A percentile compares a stretch with the other conserved stretches of the same genome.
Conservation (phyloP, 2,329 filamentous ascomycete genomes). For the Didymella pinodella region DNA sequence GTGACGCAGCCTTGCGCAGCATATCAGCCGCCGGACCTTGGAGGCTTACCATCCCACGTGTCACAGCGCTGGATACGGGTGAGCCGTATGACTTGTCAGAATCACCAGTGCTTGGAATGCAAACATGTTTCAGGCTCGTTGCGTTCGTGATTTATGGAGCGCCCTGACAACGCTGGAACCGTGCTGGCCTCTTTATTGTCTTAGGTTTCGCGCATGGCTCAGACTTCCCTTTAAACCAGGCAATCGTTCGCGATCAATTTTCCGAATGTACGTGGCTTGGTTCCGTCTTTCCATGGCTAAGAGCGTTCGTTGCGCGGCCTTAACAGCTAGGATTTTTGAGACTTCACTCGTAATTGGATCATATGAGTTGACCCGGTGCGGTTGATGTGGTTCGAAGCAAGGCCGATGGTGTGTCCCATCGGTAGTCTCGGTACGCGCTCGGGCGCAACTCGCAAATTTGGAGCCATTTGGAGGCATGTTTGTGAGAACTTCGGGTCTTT, state of each 20-base stretch:
- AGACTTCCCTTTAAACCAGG: not conserved
- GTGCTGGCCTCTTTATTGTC: conserved; percentile 6
- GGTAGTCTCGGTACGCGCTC: conserved; percentile 22
- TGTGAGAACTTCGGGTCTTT: conserved; percentile 33
- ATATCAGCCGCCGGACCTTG: conserved; percentile 24
- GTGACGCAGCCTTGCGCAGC: conserved; percentile 16
- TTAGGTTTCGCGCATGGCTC: not conserved
- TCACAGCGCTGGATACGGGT: conserved; percentile 33
- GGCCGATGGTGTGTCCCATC: conserved; percentile 21
- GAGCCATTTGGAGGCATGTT: conserved; percentile 2
- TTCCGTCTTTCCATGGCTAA: not conserved
- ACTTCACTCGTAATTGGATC: conserved; percentile 22
- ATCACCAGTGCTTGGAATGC: conserved; percentile 41
- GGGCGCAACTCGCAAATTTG: conserved; percentile 24
- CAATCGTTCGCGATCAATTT: not conserved
- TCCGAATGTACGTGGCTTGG: not conserved
- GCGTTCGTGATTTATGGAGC: conserved; percentile 20
- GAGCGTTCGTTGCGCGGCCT: not conserved
- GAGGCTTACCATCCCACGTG: conserved; percentile 47
- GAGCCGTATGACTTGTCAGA: conserved; percentile 41
- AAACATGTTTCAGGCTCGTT: conserved; percentile 39
- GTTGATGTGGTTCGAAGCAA: conserved; percentile 17
- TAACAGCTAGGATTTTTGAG: conserved; percentile 3
- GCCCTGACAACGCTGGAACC: conserved; percentile 14
- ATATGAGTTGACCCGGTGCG: conserved; percentile 18